These are phyloP conservation scores for Tillandsia leiboldiana DNA, from an alignment of 176 grass and related monocot species.

Conservation along the genomic window DNA sequence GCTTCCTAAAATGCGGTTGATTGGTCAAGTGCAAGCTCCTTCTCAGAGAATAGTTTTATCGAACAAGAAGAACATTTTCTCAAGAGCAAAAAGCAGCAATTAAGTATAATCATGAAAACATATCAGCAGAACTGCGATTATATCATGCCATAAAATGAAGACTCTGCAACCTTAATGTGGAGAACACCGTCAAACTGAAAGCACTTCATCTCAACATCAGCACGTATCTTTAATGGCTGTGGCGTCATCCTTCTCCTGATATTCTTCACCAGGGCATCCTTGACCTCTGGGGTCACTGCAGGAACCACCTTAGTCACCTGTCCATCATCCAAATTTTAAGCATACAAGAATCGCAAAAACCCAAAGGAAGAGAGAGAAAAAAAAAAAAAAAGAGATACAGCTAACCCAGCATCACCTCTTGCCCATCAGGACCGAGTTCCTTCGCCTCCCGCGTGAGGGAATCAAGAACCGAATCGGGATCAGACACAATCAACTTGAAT, in stretches of 20 bases:
- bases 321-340: background rate
- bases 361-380: background rate
- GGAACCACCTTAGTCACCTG: constrained; percentile 79
- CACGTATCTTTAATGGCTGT: constrained; percentile 28
- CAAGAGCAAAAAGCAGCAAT: background rate
- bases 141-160: background rate
- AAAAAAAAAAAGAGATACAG: background rate
- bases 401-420: constrained; percentile 36
- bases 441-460: constrained; percentile 40
- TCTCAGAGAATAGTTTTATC: background rate
- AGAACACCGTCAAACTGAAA: constrained; percentile 31
- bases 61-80: background rate
- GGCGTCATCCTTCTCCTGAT: constrained; percentile 38
- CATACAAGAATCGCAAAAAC: background rate
- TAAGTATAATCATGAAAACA: background rate
- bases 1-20: constrained; percentile 8
- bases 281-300: constrained; percentile 56
- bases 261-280: constrained; percentile 74
- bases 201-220: constrained; percentile 31
- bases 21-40: background rate
- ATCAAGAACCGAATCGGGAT: constrained; percentile 55
- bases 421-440: constrained; percentile 46
- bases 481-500: constrained; percentile 59
- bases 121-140: background rate
- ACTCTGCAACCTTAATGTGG: constrained; percentile 16